Evolutionary conservation across 805 yeast genomes (phyloP), one percentile per base, ranked within the genome.

Genomic region (Hanseniaspora taiwanica): DNA sequence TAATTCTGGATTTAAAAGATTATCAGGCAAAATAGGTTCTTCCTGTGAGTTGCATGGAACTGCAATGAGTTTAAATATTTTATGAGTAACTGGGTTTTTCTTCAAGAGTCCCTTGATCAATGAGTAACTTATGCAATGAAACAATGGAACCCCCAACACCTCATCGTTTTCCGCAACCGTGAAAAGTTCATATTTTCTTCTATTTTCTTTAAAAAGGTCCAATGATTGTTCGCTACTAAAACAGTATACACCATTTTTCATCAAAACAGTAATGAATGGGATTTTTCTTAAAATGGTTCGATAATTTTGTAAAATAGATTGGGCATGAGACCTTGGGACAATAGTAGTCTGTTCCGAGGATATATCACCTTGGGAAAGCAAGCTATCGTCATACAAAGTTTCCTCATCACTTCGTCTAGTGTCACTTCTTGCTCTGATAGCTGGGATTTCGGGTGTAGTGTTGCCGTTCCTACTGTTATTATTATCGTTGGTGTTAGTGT

Each of bases 211-310:
- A 40, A 48, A 64, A 9, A 36, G 27, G 8, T 46, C 36, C 14
- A 56, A 51, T 2, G 68, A 51, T 12, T 47, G 43, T 34, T 60
- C 61, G 25, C 64, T 59, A 3, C 68, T 60, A 46, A 63, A 63
- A n/a, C 60, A 54, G 40, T 47, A 60, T 34, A 60, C 46, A 1
- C 69, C 69, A 36, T 59, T 60, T 21, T 59, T 56, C 33, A 64
- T 48, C 16, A 61, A 24, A 3, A 57, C 46, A 2, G 64, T 55
- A 0, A 55, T 54, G 13, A 64, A 52, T 0, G 63, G 65, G 24
- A 63, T 40, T 3, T 53, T 48, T 32, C 69, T 49, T 13, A 53
- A 38, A 18, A 42, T 19, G 17, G 33, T 29, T 29, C 33, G 13
- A 16, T n/a, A 29, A 29, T 29, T 29, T 4, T 25, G 14, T 25